A percentile compares a stretch with the other conserved stretches of the same genome.
phyloP scores from a whole-genome alignment of 78 protist genomes.

The Emiliania huxleyi region DNA sequence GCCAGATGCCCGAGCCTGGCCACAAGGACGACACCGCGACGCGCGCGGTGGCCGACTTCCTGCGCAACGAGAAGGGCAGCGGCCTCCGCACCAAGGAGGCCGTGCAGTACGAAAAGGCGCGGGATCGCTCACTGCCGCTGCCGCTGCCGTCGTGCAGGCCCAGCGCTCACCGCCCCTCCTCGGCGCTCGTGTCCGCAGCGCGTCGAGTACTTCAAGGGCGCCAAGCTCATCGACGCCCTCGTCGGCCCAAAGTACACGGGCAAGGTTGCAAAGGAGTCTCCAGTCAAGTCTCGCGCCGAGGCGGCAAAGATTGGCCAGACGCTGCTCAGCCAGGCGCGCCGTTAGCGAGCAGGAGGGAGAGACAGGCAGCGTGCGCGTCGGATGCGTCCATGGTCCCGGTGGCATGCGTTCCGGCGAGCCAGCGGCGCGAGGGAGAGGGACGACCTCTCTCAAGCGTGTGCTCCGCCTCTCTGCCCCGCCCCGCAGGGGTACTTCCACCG shows the following conservation, averaged over 20 bases:
- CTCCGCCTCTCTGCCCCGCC: no score
- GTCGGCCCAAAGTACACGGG: neutral
- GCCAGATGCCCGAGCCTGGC: neutral
- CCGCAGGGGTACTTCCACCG: neutral
- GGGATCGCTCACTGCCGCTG: neutral
- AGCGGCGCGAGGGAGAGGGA: no score
- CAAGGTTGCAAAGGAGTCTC: neutral
- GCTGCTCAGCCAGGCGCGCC: no score
- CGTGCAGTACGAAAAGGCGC: neutral
- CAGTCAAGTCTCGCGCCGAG: slow-evolving; percentile 15
- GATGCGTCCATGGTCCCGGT: no score
- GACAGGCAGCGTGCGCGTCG: no score
- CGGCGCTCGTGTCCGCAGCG: no score
- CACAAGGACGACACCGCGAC: neutral
- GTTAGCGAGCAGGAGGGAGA: no score
- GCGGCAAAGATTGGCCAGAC: neutral
- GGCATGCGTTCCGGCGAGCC: no score
- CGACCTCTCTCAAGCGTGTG: no score
- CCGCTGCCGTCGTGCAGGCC: neutral
- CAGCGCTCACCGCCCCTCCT: neutral
- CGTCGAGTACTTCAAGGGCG: slow-evolving; percentile 28
- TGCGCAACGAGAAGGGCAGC: neutral
- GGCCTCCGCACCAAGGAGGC: neutral
- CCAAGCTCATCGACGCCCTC: slow-evolving; percentile 16
- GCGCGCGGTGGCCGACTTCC: neutral